These are phyloP conservation scores for Seiridium cupressi DNA, from an alignment of 2,329 filamentous ascomycete species.

Conservation along the genomic window DNA sequence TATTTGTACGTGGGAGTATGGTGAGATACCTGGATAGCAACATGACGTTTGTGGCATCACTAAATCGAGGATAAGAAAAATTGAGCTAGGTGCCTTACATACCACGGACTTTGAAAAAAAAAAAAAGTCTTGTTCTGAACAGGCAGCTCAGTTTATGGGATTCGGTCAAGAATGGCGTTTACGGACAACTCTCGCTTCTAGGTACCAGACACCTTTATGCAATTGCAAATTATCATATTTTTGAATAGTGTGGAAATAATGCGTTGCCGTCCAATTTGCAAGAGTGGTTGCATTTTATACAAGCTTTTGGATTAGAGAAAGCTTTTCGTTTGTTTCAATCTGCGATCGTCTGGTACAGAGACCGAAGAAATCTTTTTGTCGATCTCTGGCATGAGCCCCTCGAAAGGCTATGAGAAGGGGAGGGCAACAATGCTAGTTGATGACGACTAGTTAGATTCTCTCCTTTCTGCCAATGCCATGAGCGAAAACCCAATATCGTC, in stretches of 20 bases:
- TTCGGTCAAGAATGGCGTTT: constrained; percentile 7
- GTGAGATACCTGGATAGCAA: constrained; percentile 26
- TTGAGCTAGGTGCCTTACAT: neutral
- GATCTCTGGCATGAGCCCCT: neutral
- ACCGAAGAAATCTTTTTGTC: neutral
- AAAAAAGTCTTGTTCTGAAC: neutral
- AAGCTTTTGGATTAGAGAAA: neutral
- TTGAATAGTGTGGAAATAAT: neutral
- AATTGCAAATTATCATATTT: neutral
- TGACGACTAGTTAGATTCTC: too few relatives aligned
- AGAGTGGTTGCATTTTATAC: too few relatives aligned
- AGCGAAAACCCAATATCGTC: too few relatives aligned
- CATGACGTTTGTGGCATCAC: neutral
- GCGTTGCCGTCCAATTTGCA: too few relatives aligned
- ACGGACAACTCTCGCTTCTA: constrained; percentile 2
- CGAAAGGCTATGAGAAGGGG: too few relatives aligned
- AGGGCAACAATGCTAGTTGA: too few relatives aligned
- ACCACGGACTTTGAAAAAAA: neutral
- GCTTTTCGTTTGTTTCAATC: neutral
- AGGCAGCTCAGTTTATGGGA: neutral
- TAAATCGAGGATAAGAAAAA: neutral
- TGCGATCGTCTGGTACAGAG: too few relatives aligned
- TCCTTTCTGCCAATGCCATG: too few relatives aligned
- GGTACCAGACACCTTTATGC: neutral
- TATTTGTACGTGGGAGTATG: neutral